Evolutionary conservation across 1,139 yeast genomes (phyloP).

Genomic region (Candida mesenterica): DNA sequence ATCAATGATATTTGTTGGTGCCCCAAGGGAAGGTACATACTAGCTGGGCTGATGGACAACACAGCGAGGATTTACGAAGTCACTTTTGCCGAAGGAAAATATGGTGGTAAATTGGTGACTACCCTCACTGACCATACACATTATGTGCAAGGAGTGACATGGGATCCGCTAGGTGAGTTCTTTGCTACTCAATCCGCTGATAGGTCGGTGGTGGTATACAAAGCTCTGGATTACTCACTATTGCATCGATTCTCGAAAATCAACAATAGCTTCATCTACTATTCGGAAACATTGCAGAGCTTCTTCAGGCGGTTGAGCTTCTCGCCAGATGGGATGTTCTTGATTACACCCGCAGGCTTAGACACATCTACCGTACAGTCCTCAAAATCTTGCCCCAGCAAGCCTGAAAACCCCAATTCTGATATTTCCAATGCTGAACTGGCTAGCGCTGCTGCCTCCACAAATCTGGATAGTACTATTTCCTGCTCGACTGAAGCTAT

Average conservation of each 20-base stretch:
- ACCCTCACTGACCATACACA: constrained; percentile 76
- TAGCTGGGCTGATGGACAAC: constrained; percentile 94
- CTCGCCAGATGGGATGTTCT: constrained; percentile 84
- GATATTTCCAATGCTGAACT: too few species aligned
- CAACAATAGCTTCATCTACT: constrained; percentile 53
- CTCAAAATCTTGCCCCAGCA: not conserved
- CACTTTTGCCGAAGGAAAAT: constrained; percentile 7
- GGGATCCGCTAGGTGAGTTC: constrained; percentile 85
- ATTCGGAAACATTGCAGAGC: constrained; percentile 83
- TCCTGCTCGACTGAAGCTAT: too few species aligned
- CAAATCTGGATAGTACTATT: too few species aligned
- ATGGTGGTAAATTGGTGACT: constrained; percentile 57
- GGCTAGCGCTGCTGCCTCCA: too few species aligned
- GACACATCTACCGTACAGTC: constrained; percentile 3
- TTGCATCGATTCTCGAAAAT: constrained; percentile 23
- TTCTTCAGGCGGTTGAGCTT: constrained; percentile 83
- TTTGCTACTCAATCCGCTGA: constrained; percentile 91
- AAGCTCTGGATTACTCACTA: constrained; percentile 5
- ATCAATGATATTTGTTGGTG: constrained; percentile 92
- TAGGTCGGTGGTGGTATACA: constrained; percentile 68
- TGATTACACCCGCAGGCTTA: constrained; percentile 79
- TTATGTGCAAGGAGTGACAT: constrained; percentile 91
- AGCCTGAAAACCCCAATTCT: too few species aligned
- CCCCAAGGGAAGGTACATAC: constrained; percentile 69
- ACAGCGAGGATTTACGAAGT: constrained; percentile 67